Percentiles rank a stretch among this genome's conserved stretches.
Conservation (phyloP, 768 basidiomycete genomes). For the Mycena leptocephala region DNA sequence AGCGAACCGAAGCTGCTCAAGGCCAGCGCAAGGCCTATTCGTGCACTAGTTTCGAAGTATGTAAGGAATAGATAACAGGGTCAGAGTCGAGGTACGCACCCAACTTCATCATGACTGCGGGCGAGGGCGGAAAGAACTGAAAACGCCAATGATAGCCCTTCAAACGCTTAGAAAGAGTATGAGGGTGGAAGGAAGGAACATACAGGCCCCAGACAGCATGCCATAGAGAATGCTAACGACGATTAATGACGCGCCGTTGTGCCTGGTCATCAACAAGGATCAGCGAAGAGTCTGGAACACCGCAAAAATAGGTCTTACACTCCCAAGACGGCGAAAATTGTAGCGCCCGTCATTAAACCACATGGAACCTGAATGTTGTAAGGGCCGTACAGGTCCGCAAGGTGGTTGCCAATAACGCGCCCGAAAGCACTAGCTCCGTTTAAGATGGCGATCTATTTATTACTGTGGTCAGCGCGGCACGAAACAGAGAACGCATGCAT, state of each 20-base stretch:
- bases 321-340: neutral
- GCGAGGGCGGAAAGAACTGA: neutral
- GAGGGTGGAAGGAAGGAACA: neutral
- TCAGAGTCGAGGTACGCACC: neutral
- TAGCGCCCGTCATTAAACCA: neutral
- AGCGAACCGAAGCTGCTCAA: neutral
- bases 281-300: neutral
- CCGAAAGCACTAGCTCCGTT: neutral
- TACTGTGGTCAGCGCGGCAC: no score
- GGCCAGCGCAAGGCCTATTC: neutral
- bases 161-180: neutral
- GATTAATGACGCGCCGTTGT: neutral
- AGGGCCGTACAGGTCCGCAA: neutral
- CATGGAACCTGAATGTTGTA: neutral
- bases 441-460: neutral
- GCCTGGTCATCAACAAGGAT: neutral
- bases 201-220: neutral
- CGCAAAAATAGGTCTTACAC: neutral
- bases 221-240: neutral
- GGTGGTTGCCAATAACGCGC: neutral
- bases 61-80: neutral
- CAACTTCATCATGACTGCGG: neutral
- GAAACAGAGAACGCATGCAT: neutral
- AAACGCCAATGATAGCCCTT: neutral
- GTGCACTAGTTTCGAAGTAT: neutral